Base-by-base conservation (phyloP, 176 grass and related monocot species). In the Oropetium thomaeum region DNA sequence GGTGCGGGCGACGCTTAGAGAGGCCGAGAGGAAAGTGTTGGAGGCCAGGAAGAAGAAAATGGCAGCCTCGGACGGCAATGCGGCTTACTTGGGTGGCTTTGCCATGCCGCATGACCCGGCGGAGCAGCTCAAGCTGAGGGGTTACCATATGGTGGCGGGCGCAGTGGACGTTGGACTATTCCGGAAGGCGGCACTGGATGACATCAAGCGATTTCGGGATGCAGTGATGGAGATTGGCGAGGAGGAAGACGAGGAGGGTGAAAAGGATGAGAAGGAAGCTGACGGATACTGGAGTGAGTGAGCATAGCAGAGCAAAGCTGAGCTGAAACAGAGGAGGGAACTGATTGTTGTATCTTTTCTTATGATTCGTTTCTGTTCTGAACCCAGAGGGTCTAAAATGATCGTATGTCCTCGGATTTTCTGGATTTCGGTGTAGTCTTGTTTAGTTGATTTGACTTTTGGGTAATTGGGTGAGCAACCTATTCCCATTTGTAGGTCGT, bases 231-330 rank as follows among this genome's bases (percentile, higher is more conserved):
- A 98, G 79, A 90, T 92, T 32, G 88, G 81, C 0, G 86, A 87
- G 62, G 95, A 89, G 40, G 87, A 54, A 22, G 91, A 81, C 5
- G 75, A 82, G 8, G 87, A 78, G 17, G 41, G 73, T 28, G 67
- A 62, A 17, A 63, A 81, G 33, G 61, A n/a, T n/a, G n/a, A 72
- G 45, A 83, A 88, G 60, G 71, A 76, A 57, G 38, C 84, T 30
- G 86, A 96, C 9, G 78, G 83, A 11, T 98, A 98, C 81, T 98
- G 88, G 88, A 98, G 95, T 57, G 93, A 97, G 74, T 88, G 79
- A 97, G 45, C 42, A 37, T 20, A 11, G 28, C 13, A 49, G 49
- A 73, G 54, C 68, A 58, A 19, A 82, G 32, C 60, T 63, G 39
- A 84, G 71, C 19, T 80, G 53, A 31, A 69, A 28, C 29, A 10